phyloP scores from a whole-genome alignment of 2,329 filamentous ascomycete species.

The Fusarium odoratissimum region DNA sequence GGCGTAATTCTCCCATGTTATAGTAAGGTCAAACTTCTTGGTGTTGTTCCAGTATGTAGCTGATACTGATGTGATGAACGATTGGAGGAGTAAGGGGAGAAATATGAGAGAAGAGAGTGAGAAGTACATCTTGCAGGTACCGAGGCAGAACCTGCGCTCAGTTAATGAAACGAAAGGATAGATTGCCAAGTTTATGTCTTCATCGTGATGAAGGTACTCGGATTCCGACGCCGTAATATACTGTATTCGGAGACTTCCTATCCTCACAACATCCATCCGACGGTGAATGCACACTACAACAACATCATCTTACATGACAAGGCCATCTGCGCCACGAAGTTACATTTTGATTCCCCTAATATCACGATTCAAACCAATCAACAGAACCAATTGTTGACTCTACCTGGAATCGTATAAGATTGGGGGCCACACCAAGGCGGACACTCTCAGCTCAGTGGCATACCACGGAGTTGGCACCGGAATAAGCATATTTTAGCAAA shows the following conservation, averaged over 20 bases:
- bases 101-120: constrained; percentile 1
- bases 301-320: constrained; percentile 4
- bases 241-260: background rate
- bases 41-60: constrained; percentile 19
- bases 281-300: background rate
- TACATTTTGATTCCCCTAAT: background rate
- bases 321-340: background rate
- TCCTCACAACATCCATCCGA: background rate
- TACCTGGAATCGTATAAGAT: background rate
- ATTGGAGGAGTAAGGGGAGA: constrained; percentile 15
- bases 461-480: background rate
- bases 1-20: constrained; percentile 53
- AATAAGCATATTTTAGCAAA: background rate
- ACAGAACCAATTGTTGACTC: background rate
- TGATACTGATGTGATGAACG: background rate
- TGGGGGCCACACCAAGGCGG: background rate
- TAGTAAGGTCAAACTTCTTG: constrained; percentile 44
- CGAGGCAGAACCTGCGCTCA: background rate
- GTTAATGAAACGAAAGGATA: background rate
- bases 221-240: constrained; percentile 1
- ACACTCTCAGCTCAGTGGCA: background rate
- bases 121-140: constrained; percentile 21
- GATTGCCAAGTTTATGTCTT: too few relatives aligned
- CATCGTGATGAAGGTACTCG: too few relatives aligned
- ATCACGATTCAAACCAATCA: background rate